Evolutionary conservation across 306 rosid species (phyloP).

Genomic region (Casuarina equisetifolia): DNA sequence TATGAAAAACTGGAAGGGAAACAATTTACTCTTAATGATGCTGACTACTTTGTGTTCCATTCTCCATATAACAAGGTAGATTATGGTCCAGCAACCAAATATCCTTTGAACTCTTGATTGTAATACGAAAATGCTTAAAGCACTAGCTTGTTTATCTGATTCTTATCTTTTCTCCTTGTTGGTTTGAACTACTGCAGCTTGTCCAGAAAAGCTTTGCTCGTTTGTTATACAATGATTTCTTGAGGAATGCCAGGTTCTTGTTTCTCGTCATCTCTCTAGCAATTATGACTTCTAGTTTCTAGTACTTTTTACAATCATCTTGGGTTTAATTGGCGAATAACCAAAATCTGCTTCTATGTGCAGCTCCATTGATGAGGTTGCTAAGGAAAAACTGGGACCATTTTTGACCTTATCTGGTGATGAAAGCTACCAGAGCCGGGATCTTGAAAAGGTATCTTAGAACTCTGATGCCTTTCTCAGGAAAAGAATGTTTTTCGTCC

Average conservation of each 20-base stretch:
- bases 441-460: constrained; percentile 79
- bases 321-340: constrained; percentile 26
- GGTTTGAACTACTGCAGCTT: constrained; percentile 61
- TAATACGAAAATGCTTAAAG: constrained; percentile 18
- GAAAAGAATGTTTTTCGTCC: constrained; percentile 6
- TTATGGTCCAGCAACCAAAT: neutral
- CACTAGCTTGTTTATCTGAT: constrained; percentile 13
- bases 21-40: constrained; percentile 74
- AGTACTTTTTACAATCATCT: constrained; percentile 7
- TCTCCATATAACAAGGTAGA: constrained; percentile 98
- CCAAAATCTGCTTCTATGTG: constrained; percentile 29
- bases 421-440: constrained; percentile 93
- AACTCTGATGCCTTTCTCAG: neutral
- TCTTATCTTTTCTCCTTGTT: neutral
- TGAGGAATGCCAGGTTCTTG: constrained; percentile 74
- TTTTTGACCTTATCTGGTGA: constrained; percentile 65
- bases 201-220: constrained; percentile 98
- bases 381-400: constrained; percentile 78
- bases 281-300: constrained; percentile 20
- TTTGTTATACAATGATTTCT: constrained; percentile 67
- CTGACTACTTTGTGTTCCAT: constrained; percentile 78
- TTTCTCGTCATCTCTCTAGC: constrained; percentile 18
- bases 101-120: neutral
- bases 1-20: constrained; percentile 79
- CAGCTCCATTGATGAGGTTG: constrained; percentile 75